phyloP scores from a whole-genome alignment of 345 rosid genomes.

The Salix viminalis region DNA sequence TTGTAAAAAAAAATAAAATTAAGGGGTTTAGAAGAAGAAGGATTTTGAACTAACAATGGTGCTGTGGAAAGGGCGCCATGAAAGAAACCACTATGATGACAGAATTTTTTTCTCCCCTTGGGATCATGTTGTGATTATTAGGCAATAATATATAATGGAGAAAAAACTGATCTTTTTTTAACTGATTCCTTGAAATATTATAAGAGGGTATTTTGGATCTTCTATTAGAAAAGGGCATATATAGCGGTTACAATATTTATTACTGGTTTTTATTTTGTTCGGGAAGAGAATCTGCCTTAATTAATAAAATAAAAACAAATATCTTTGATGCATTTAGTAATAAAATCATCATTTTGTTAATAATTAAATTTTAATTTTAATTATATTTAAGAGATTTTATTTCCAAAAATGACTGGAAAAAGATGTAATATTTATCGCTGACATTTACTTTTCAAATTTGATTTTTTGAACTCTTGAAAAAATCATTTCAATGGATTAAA shows the following conservation, averaged over 20 bases:
- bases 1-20: neutral
- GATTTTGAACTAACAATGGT: neutral
- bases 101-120: no score
- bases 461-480: neutral
- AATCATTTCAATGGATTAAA: neutral
- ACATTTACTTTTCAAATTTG: neutral
- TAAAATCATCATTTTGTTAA: neutral
- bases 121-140: no score
- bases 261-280: neutral
- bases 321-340: neutral
- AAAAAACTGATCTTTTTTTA: no score
- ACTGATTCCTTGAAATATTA: no score
- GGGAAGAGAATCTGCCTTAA: neutral
- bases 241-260: slow-evolving; percentile 5
- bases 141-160: no score
- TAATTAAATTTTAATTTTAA: neutral
- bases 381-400: neutral
- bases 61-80: neutral
- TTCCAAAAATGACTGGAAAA: neutral
- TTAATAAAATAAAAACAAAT: slow-evolving; percentile 1
- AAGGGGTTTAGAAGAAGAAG: neutral
- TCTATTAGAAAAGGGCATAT: neutral
- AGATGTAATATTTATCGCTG: neutral
- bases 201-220: neutral
- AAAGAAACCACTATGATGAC: no score